Evolutionary conservation across 192 early-diverging fungal genomes (phyloP), one percentile per base, ranked within the genome.

Genomic region (Diversispora epigaea): DNA sequence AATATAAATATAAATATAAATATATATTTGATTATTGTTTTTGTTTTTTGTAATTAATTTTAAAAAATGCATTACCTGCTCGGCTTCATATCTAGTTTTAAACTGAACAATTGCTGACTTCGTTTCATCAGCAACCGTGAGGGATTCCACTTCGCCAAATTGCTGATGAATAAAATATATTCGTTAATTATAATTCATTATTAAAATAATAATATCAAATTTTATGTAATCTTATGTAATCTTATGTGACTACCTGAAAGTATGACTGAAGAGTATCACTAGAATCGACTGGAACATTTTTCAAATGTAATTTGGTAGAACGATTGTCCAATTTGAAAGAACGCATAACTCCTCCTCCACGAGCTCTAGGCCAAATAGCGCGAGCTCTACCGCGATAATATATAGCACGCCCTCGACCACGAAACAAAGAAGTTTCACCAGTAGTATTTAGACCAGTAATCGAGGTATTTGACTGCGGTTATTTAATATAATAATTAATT

Each of bases 281-380:
- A 39, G 85, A 78, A 0, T 76, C 71, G 43, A 78, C 64, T 11
- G 80, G 82, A 5, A 89, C 73, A n/a, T 86, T 82, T 55, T 90
- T 84, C 19, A 93, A 74, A 61, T 85, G 75, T 19, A 93, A 58
- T 76, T 89, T 93, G 39, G 89, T 89, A 1, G 92, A 78, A 10
- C 92, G 86, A 70, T 93, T 90, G 80, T 93, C 92, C 25, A 93
- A 77, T 10, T 82, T 81, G n/a, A 82, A 86, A 15, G 87, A 83
- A 56, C 83, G 77, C 46, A 78, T 77, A 56, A 76, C 79, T 21
- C 79, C 79, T 43, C 77, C 79, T n/a, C 79, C 83, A 44, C 80
- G 79, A 47, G 57, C 75, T 45, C 74, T 52, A 69, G 62, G 80
- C 76, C 79, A 81, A 44, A 77, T 71, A 7, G 81, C 86, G 12